phyloP scores from a whole-genome alignment of 495 filamentous ascomycete genomes.

The Evernia prunastri region DNA sequence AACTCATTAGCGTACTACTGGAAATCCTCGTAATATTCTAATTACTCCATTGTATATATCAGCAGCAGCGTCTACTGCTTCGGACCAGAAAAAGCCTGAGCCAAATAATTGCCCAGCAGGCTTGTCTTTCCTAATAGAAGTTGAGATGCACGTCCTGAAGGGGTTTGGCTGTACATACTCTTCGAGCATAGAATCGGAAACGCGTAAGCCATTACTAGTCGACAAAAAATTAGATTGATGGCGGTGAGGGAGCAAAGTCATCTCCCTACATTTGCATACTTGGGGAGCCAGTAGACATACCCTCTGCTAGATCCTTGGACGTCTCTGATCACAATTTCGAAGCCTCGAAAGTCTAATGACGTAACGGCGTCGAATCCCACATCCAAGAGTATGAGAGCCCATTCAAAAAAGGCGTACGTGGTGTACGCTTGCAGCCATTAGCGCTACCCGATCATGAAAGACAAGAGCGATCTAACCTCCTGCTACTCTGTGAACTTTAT shows the following conservation, averaged over 20 bases:
- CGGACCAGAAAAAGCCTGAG: slow-evolving; percentile 63
- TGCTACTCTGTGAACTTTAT: slow-evolving; percentile 90
- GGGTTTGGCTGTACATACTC: slow-evolving; percentile 53
- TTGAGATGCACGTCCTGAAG: slow-evolving; percentile 21
- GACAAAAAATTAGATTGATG: slow-evolving; percentile 26
- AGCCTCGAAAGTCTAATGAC: slow-evolving; percentile 83
- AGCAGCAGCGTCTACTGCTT: slow-evolving; percentile 72
- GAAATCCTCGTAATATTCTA: slow-evolving; percentile 16
- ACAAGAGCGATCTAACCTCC: slow-evolving; percentile 64
- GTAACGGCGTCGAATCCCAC: slow-evolving; percentile 96
- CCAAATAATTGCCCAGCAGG: slow-evolving; percentile 63
- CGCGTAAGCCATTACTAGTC: slow-evolving; percentile 47
- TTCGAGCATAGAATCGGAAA: slow-evolving; percentile 73
- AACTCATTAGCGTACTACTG: slow-evolving; percentile 27
- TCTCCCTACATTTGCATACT: slow-evolving; percentile 60
- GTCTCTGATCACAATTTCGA: slow-evolving; percentile 87
- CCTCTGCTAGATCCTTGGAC: slow-evolving; percentile 88
- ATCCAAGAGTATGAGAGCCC: slow-evolving; percentile 90
- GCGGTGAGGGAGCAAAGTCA: slow-evolving; percentile 25
- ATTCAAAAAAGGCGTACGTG: slow-evolving; percentile 98
- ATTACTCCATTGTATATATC: slow-evolving; percentile 90
- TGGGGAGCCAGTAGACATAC: slow-evolving; percentile 98
- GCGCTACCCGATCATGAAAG: slow-evolving; percentile 11
- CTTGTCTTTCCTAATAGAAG: slow-evolving; percentile 62
- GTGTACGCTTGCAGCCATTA: slow-evolving; percentile 70